These are phyloP conservation scores for Sporothrix protearum DNA, from an alignment of 2,329 filamentous ascomycete genomes.

Conservation along the genomic window DNA sequence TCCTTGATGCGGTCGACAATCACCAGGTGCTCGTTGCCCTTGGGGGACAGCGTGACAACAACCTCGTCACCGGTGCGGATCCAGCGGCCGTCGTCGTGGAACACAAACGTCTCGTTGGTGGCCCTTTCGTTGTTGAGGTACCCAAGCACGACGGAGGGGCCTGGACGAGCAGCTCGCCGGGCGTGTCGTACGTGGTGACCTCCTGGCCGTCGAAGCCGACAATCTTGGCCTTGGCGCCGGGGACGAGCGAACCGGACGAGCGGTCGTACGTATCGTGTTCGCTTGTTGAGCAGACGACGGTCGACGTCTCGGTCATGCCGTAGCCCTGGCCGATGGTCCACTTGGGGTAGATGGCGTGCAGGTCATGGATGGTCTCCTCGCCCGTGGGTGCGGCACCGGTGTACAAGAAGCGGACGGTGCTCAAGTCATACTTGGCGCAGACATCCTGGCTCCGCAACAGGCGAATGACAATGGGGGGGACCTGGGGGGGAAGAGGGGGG, in stretches of 20 bases:
- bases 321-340: conserved; percentile 69
- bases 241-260: conserved; percentile 67
- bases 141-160: conserved; percentile 70
- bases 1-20: conserved; percentile 70
- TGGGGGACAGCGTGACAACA: conserved; percentile 59
- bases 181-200: conserved; percentile 61
- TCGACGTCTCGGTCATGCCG: conserved; percentile 74
- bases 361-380: conserved; percentile 64
- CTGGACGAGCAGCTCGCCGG: conserved; percentile 77
- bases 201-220: conserved; percentile 66
- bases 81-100: conserved; percentile 65
- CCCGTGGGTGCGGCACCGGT: conserved; percentile 77
- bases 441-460: conserved; percentile 63
- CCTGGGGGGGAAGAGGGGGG: conserved; percentile 42
- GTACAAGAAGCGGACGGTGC: conserved; percentile 61
- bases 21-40: conserved; percentile 75
- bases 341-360: conserved; percentile 57
- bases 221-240: conserved; percentile 62
- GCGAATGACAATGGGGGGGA: conserved; percentile 77
- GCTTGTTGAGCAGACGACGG: conserved; percentile 61
- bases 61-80: conserved; percentile 85
- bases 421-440: conserved; percentile 66
- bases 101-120: conserved; percentile 71
- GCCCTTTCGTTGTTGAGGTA: conserved; percentile 86
- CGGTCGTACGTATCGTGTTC: conserved; percentile 65